Conservation (phyloP, 257 asterid species). For the Plectranthus barbatus region DNA sequence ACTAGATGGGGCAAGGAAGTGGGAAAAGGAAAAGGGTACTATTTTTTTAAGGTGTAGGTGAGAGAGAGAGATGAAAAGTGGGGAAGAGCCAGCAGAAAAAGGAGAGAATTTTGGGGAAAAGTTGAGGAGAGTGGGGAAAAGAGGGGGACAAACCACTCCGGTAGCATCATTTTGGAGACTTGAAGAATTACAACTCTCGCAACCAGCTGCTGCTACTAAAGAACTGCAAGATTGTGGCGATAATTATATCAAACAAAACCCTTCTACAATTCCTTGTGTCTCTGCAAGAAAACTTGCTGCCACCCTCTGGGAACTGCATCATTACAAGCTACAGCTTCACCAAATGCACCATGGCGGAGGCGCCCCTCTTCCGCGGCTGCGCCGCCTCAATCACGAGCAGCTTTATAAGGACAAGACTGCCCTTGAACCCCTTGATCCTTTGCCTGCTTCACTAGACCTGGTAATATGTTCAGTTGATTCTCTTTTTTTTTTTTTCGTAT, state of each 20-base stretch:
- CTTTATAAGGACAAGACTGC: slow-evolving; percentile 32
- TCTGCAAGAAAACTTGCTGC: slow-evolving; percentile 92
- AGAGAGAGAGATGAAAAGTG: slow-evolving; percentile 51
- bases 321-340: slow-evolving; percentile 40
- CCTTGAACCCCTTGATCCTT: slow-evolving; percentile 34
- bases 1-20: slow-evolving; percentile 25
- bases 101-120: slow-evolving; percentile 66
- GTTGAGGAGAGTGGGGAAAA: slow-evolving; percentile 75
- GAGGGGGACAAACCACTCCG: slow-evolving; percentile 79
- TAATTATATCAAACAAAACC: not conserved
- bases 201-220: slow-evolving; percentile 2
- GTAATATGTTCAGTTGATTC: slow-evolving; percentile 24
- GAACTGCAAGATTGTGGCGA: slow-evolving; percentile 18
- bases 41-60: slow-evolving; percentile 14
- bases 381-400: slow-evolving; percentile 50
- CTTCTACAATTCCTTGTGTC: slow-evolving; percentile 24
- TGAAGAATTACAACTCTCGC: slow-evolving; percentile 14
- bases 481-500: not conserved
- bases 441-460: slow-evolving; percentile 58
- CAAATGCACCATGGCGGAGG: slow-evolving; percentile 54
- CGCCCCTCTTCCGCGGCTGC: slow-evolving; percentile 44
- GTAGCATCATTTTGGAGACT: slow-evolving; percentile 64
- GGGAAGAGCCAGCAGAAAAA: slow-evolving; percentile 62
- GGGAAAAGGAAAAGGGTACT: slow-evolving; percentile 22
- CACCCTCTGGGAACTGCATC: slow-evolving; percentile 71